These are phyloP conservation scores for Mycena haematopus DNA, from an alignment of 768 basidiomycete species.

Conservation along the genomic window DNA sequence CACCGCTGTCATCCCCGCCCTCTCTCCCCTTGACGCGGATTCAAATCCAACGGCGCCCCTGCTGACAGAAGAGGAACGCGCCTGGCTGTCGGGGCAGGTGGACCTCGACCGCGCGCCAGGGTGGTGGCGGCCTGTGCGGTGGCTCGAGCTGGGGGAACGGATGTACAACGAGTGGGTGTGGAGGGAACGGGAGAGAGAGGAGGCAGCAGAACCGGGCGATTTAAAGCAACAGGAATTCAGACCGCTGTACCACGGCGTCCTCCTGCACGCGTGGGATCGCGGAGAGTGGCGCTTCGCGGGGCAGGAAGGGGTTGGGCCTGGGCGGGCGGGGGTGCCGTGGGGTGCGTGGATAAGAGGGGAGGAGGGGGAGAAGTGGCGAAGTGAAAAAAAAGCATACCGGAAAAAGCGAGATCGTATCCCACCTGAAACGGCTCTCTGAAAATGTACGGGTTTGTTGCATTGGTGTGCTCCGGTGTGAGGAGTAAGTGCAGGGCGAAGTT, in stretches of 20 bases:
- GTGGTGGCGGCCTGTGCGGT: slow-evolving; percentile 17
- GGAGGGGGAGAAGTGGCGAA: no score
- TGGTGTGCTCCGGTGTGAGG: no score
- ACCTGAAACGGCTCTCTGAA: no score
- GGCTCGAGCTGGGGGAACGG: slow-evolving; percentile 13
- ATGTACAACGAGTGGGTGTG: slow-evolving; percentile 1
- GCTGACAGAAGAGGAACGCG: slow-evolving; percentile 5
- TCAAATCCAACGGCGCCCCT: no score
- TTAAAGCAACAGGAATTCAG: neutral
- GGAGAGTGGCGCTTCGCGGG: slow-evolving; percentile 23
- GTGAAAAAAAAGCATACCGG: no score
- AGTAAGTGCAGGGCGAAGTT: no score
- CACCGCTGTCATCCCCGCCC: no score
- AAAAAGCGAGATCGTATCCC: no score
- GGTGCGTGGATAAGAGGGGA: no score
- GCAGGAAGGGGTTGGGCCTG: neutral
- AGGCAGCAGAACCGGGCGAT: neutral
- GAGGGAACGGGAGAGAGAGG: neutral
- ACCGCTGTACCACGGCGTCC: slow-evolving; percentile 17
- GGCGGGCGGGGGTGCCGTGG: no score
- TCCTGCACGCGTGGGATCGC: slow-evolving; percentile 14
- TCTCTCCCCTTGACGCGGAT: no score
- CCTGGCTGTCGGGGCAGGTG: slow-evolving; percentile 13
- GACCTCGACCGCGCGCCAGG: slow-evolving; percentile 21
- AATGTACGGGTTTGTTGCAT: no score